Base-by-base conservation (phyloP, 306 rosid species). In the Quillaja saponaria region DNA sequence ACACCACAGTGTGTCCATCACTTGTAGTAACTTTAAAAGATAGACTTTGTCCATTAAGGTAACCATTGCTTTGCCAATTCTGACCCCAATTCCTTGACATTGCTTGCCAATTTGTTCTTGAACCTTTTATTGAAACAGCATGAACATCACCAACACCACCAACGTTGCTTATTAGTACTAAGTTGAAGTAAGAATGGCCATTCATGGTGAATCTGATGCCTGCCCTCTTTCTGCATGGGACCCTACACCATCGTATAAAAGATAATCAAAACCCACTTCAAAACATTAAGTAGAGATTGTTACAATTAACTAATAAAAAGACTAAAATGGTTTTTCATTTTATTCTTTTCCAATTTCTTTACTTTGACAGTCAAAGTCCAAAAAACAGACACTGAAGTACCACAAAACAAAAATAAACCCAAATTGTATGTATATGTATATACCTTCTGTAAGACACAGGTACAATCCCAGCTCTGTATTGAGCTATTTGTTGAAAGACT, bases 41-140 rank as follows among this genome's bases (percentile, higher is more conserved):
- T 10, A 89, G 88, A 69, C 76, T 61, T n/a, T 84, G 96, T 17
- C 95, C 89, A 7, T 84, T 66, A n/a, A 89, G 82, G 68, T 71
- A 16, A 15, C 78, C 10, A 61, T 86, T 89, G 81, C 82, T 86
- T 55, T 89, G 95, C 96, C 96, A 89, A 39, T 89, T 89, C 53
- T 89, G 96, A 0, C 96, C 96, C 96, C 96, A 89, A 46, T 89
- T 89, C 45, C 87, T 78, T 0, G 87, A 73, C 91, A 89, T 80
- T n/a, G 84, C 44, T 72, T 80, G 73, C 96, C 96, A 89, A 19
- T 57, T 55, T 10, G 91, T 78, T 62, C 69, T 82, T 4, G 96
- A 89, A 19, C 95, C 96, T 69, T 89, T 89, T 73, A 89, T 78
- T 19, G 85, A 80, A 68, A 80, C 96, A 0, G 85, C 75, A 0